phyloP scores from a whole-genome alignment of 2,329 filamentous ascomycete species.

The Lomentospora prolificans region DNA sequence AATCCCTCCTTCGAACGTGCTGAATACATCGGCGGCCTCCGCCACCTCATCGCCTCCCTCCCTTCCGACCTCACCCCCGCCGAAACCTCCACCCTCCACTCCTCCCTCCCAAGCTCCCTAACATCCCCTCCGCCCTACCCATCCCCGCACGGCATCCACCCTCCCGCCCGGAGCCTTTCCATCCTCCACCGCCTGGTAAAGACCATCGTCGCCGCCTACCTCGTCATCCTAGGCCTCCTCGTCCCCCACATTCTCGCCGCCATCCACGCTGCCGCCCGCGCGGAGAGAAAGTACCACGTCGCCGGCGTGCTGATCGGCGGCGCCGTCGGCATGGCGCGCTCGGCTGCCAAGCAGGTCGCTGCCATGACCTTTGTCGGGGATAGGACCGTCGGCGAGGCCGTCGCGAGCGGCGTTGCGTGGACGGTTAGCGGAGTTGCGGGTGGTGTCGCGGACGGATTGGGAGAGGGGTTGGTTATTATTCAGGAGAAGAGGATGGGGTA shows the following conservation, averaged over 20 bases:
- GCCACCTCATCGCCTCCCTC: conserved; percentile 8
- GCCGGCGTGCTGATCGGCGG: background rate
- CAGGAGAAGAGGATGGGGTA: background rate
- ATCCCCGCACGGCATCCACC: background rate
- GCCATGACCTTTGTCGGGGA: background rate
- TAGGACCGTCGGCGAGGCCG: background rate
- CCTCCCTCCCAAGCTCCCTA: conserved; percentile 1
- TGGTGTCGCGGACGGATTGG: conserved; percentile 4
- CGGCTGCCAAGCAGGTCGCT: background rate
- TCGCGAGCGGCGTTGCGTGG: background rate
- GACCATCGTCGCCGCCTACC: background rate
- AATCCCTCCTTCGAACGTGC: conserved; percentile 7
- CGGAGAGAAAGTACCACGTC: conserved; percentile 2
- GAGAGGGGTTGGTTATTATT: conserved; percentile 5
- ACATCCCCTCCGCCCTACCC: background rate
- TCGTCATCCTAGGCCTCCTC: background rate
- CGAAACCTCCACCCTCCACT: conserved; percentile 1
- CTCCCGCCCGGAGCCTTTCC: background rate
- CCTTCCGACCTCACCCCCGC: background rate
- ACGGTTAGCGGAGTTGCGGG: conserved; percentile 2
- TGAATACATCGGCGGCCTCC: conserved; percentile 6
- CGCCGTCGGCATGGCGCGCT: conserved; percentile 3
- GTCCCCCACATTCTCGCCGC: conserved; percentile 3
- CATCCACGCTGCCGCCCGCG: background rate
- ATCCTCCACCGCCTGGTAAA: conserved; percentile 7